A percentile compares a stretch with the other conserved stretches of the same genome.
Conservation (phyloP, 2,329 filamentous ascomycete genomes). For the Colletotrichum somersetense region DNA sequence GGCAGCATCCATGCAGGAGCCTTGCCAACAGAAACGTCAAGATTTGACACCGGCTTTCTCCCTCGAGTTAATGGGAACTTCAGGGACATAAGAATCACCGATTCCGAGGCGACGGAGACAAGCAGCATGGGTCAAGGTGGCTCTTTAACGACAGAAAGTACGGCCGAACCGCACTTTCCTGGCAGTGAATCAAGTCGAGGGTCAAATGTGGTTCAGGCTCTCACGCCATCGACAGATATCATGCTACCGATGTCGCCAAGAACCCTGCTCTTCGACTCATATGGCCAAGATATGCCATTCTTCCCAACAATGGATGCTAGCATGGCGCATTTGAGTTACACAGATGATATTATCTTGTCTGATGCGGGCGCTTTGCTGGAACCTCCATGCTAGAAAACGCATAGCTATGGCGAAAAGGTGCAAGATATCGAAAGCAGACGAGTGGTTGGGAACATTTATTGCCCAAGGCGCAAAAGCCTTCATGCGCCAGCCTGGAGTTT, state of each 20-base stretch:
- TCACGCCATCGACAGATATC: constrained; percentile 38
- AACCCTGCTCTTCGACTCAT: constrained; percentile 44
- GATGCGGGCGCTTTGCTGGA: constrained; percentile 20
- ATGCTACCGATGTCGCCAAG: constrained; percentile 44
- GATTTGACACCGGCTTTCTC: not conserved
- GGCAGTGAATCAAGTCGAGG: constrained; percentile 22
- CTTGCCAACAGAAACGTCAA: not conserved
- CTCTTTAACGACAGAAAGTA: constrained; percentile 12
- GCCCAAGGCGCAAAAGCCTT: not conserved
- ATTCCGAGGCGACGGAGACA: not conserved
- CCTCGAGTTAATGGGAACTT: not conserved
- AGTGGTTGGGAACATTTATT: not conserved
- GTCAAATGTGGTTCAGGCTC: constrained; percentile 29
- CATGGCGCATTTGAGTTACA: constrained; percentile 21
- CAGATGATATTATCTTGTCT: constrained; percentile 29
- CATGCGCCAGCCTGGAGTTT: too few relatives aligned
- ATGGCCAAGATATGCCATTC: constrained; percentile 43
- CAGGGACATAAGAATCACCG: not conserved
- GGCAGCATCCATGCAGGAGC: constrained; percentile 44
- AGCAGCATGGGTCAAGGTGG: constrained; percentile 11
- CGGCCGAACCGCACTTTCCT: not conserved
- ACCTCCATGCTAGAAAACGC: constrained; percentile 13
- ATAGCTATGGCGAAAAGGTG: too few relatives aligned
- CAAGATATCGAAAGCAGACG: not conserved
- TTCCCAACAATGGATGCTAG: constrained; percentile 46